Evolutionary conservation across 257 asterid species (phyloP).

Genomic region (Plantago elongata): DNA sequence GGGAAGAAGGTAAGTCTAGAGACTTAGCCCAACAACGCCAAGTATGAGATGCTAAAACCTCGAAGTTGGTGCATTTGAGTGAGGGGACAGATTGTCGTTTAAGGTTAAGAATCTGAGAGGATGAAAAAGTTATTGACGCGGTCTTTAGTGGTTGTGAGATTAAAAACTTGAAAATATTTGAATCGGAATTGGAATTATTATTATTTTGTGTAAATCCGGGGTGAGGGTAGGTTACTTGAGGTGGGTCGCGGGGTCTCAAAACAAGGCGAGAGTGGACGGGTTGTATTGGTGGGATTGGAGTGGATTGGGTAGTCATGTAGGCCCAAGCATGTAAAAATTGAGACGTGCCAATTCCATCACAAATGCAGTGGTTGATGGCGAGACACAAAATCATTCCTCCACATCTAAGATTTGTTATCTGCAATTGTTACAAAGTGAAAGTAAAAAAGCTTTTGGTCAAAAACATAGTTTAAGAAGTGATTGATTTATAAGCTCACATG

Average conservation of each 20-base stretch:
- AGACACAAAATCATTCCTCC: constrained; percentile 77
- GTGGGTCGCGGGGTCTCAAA: constrained; percentile 52
- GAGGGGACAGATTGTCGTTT: constrained; percentile 58
- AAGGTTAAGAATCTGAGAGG: constrained; percentile 49
- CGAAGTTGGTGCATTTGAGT: constrained; percentile 68
- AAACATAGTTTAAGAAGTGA: background rate
- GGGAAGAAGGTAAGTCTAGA: constrained; percentile 31
- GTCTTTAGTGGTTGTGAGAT: constrained; percentile 58
- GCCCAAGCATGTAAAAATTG: constrained; percentile 87
- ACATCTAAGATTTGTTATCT: constrained; percentile 69
- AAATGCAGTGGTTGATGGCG: constrained; percentile 66
- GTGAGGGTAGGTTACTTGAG: constrained; percentile 34
- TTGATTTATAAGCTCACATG: too few species aligned
- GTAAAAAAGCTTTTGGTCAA: background rate
- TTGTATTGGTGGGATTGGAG: constrained; percentile 20
- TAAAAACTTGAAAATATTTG: constrained; percentile 36
- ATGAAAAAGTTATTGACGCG: constrained; percentile 47
- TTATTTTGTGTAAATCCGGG: constrained; percentile 35
- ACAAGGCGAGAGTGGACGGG: constrained; percentile 71
- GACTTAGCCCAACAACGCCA: constrained; percentile 86
- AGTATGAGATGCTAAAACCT: constrained; percentile 64
- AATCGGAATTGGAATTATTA: constrained; percentile 18
- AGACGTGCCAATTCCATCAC: constrained; percentile 81
- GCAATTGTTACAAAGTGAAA: constrained; percentile 9
- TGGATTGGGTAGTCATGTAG: constrained; percentile 38